Evolutionary conservation across 768 basidiomycete species (phyloP), one percentile per base, ranked within the genome.

Genomic region (Roridomyces roridus): DNA sequence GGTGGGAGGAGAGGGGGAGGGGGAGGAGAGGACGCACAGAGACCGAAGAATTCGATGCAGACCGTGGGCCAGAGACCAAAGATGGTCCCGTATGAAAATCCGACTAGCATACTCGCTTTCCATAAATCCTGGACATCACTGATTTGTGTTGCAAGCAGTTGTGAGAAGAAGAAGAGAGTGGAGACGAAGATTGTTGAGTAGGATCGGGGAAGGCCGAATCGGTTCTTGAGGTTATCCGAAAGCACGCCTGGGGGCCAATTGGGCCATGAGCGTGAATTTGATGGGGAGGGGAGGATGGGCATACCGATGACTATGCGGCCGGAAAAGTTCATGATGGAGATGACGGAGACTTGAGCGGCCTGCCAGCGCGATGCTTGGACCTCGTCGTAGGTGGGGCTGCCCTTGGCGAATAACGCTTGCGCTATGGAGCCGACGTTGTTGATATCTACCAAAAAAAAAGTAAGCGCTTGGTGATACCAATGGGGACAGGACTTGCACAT

Each of bases 291-390:
- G 14, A 31, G 7, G 14, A 42, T 34, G 17, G 47, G 23, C 67
- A 51, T 41, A 92, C 91, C 93, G 17, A 94, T 87, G 24, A 86
- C 55, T 42, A 96, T 82, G 36, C 95, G 85, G 1, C 94, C 94
- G 2, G 79, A 63, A 53, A 87, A 96, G 68, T 93, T 97, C 72
- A 86, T 88, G 23, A 96, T 53, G 65, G 91, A 93, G 60, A 96
- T 80, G 5, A 84, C 78, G 0, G 93, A 92, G 1, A 97, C 95
- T 65, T 97, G 94, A 4, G 84, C 77, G 0, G 91, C 86, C 75
- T 97, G 95, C 84, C 87, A 89, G 49, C 82, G 80, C 1, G 87
- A 79, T n/a, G n/a, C n/a, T n/a, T n/a, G n/a, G n/a, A n/a, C n/a
- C n/a, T n/a, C n/a, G n/a, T n/a, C n/a, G n/a, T n/a, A n/a, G n/a